These are phyloP conservation scores for Conringia planisiliqua DNA, from an alignment of 345 rosid species.

Conservation along the genomic window DNA sequence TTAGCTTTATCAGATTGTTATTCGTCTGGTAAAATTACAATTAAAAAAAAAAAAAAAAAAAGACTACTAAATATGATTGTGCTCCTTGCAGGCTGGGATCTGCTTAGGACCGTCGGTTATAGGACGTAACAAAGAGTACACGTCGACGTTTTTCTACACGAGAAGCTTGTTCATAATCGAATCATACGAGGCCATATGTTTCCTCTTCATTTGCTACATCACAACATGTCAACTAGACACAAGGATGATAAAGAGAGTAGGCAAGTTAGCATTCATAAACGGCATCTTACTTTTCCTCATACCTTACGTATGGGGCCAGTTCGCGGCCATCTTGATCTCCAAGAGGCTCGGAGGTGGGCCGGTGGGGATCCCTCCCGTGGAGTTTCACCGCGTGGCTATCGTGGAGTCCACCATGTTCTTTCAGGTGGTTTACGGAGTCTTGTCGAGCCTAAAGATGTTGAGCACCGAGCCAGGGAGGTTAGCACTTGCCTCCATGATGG, in stretches of 20 bases:
- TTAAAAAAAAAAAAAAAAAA: too few species aligned
- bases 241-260: slow-evolving; percentile 34
- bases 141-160: slow-evolving; percentile 15
- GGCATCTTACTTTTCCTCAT: slow-evolving; percentile 34
- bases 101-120: slow-evolving; percentile 39
- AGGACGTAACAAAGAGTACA: slow-evolving; percentile 25
- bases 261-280: slow-evolving; percentile 35
- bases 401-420: slow-evolving; percentile 36
- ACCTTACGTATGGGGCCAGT: slow-evolving; percentile 17
- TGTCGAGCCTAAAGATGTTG: slow-evolving; percentile 41
- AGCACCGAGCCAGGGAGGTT: slow-evolving; percentile 51
- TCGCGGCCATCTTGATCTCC: slow-evolving; percentile 11
- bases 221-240: slow-evolving; percentile 39
- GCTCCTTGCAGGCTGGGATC: slow-evolving; percentile 39
- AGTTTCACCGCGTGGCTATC: slow-evolving; percentile 19
- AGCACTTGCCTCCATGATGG: slow-evolving; percentile 46
- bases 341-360: slow-evolving; percentile 11
- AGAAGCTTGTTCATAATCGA: slow-evolving; percentile 25
- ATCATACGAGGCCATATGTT: slow-evolving; percentile 30
- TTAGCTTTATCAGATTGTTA: too few species aligned
- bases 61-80: too few species aligned
- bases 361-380: not conserved
- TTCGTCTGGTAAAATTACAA: too few species aligned
- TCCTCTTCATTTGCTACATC: slow-evolving; percentile 36
- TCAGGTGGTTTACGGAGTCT: slow-evolving; percentile 33